phyloP scores from a whole-genome alignment of 495 filamentous ascomycete species.

The Thermochaetoides thermophila region DNA sequence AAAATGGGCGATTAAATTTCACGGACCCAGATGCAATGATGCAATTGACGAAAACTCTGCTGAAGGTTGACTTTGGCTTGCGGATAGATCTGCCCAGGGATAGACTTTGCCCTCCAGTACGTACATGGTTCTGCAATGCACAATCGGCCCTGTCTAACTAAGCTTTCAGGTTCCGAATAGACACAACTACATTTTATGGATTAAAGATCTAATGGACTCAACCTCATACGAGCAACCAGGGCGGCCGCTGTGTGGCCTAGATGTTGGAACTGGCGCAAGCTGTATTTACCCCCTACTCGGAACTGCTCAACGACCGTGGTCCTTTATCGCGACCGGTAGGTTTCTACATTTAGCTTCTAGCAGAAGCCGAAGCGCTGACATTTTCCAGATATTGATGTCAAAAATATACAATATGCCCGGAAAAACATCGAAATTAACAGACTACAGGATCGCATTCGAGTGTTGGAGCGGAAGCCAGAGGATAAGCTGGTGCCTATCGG shows the following conservation, averaged over 20 bases:
- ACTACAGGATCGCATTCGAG: conserved; percentile 47
- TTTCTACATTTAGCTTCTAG: conserved; percentile 1
- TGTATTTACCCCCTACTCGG: conserved; percentile 82
- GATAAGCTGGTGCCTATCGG: conserved; percentile 48
- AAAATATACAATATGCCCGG: conserved; percentile 48
- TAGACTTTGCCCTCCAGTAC: conserved; percentile 80
- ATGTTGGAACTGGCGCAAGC: conserved; percentile 85
- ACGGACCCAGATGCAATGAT: conserved; percentile 61
- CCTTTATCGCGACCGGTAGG: conserved; percentile 54
- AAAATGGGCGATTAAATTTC: conserved; percentile 65
- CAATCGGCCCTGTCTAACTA: no score
- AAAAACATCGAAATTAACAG: conserved; percentile 49
- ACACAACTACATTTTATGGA: conserved; percentile 83
- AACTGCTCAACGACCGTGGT: conserved; percentile 58
- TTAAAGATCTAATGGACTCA: conserved; percentile 72
- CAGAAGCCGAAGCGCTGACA: conserved; percentile 1
- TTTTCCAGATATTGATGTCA: conserved; percentile 57
- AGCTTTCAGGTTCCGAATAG: conserved; percentile 54
- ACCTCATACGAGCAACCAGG: conserved; percentile 40
- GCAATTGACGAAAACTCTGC: conserved; percentile 67
- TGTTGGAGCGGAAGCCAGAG: conserved; percentile 37
- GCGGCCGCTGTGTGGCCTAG: conserved; percentile 53
- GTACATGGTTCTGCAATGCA: no score
- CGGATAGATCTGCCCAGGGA: conserved; percentile 55
- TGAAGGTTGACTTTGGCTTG: conserved; percentile 62